Conservation (phyloP, 441 rosid species). For the Brassica hybrid region DNA sequence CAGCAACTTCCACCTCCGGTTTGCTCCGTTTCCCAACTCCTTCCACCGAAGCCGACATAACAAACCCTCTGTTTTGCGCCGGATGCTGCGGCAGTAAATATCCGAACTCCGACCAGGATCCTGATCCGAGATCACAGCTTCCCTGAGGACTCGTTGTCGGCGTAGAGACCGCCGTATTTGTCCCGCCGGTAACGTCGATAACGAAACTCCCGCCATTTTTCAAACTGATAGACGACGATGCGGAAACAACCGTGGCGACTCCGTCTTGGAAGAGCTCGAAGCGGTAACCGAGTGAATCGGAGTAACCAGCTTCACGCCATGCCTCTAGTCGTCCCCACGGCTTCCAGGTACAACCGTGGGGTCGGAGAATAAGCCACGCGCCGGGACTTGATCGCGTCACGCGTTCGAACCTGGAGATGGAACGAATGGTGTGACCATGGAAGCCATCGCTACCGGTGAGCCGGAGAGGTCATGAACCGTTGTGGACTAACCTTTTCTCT, state of each 20-base stretch:
- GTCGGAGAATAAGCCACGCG: not conserved
- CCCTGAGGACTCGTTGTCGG: no score
- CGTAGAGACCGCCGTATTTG: no score
- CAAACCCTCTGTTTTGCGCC: constrained; percentile 60
- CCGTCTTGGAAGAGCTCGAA: not conserved
- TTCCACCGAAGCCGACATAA: constrained; percentile 83
- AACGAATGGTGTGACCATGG: not conserved
- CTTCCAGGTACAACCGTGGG: not conserved
- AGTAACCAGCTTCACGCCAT: not conserved
- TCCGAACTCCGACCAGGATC: not conserved
- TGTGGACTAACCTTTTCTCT: not conserved
- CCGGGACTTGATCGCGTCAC: not conserved
- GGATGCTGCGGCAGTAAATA: not conserved
- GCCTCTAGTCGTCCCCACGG: not conserved
- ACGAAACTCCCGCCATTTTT: no score
- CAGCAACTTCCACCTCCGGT: constrained; percentile 82
- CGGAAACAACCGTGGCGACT: not conserved
- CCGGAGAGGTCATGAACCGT: not conserved
- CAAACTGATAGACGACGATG: no score
- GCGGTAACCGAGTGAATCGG: not conserved
- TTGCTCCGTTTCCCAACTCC: constrained; percentile 59
- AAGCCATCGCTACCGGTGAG: not conserved
- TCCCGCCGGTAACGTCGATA: no score
- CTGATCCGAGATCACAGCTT: not conserved
- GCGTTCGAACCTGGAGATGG: not conserved